Evolutionary conservation across 2,329 filamentous ascomycete species (phyloP), one percentile per base, ranked within the genome.

Genomic region (Didymella segeticola): DNA sequence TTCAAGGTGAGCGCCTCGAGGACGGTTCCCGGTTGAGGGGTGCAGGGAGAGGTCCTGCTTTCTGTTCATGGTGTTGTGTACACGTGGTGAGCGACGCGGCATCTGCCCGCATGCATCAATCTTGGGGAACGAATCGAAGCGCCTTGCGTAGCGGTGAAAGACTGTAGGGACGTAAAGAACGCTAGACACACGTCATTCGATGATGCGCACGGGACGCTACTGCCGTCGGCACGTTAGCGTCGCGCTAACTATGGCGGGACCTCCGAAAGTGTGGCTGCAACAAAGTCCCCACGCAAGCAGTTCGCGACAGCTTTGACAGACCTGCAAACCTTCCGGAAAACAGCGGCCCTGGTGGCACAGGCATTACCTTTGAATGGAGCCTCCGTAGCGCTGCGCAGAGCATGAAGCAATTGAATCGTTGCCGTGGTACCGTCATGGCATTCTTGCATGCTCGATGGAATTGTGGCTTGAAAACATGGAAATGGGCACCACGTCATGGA

Each of bases 381-480:
- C 4, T 5, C 2, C 14, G 5, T 6, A 45, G 14, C 2, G 4
- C 8, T 20, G 5, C 23, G 14, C 14, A 41, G 9, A 12, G 2
- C n/a, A 30, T 22, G 15, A 14, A 5, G 20, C 11, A 6, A 4
- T 10, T 23, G 17, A 30, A 11, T 2, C n/a, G 33, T 27, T 33
- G n/a, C 34, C 14, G 15, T 17, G 27, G 27, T n/a, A 46, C 15
- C 19, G 33, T 8, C 45, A 42, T 45, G 39, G 33, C 51, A 49
- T 54, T 49, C 39, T 45, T 49, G 23, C 20, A 20, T 7, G 41
- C 27, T 6, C 10, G n/a, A 36, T 34, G 39, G 45, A 31, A 49
- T 45, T 54, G 51, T 54, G 51, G 51, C 51, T 54, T 54, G 45
- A 49, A 54, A 54, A 41, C 51, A 54, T 54, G 45, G 33, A 54